These are phyloP conservation scores for Raphanus raphanistrum DNA, from an alignment of 345 rosid species.

Conservation along the genomic window DNA sequence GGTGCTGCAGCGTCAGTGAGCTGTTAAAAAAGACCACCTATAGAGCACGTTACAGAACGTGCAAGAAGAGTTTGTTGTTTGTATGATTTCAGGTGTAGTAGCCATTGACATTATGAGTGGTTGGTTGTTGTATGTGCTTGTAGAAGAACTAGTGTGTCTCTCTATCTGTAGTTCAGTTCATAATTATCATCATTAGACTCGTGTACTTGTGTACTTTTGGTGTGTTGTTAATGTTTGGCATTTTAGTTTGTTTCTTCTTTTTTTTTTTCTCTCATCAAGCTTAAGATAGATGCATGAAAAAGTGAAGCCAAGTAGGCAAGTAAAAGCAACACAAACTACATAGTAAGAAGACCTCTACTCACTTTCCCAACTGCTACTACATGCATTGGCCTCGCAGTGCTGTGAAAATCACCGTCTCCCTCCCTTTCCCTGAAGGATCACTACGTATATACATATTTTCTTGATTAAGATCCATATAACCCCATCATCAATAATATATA, in stretches of 20 bases:
- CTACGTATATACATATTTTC: too few relatives aligned
- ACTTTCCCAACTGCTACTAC: too few relatives aligned
- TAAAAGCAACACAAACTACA: background rate
- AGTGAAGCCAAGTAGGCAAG: background rate
- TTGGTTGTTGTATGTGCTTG: background rate
- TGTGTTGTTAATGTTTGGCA: background rate
- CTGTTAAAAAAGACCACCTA: conserved; percentile 20
- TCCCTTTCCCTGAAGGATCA: too few relatives aligned
- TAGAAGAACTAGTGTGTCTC: background rate
- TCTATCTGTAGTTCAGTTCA: background rate
- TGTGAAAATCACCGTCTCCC: too few relatives aligned
- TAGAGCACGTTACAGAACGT: background rate
- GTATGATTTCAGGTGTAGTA: background rate
- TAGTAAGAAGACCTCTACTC: too few relatives aligned
- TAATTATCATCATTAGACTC: background rate
- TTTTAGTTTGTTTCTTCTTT: background rate
- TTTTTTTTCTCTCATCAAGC: background rate
- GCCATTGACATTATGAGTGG: background rate
- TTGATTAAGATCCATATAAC: too few relatives aligned
- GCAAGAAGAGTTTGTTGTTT: background rate
- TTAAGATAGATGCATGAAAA: background rate
- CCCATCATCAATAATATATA: too few relatives aligned
- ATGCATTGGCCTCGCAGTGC: too few relatives aligned
- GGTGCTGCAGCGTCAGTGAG: conserved; percentile 35
- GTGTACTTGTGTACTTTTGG: background rate